Evolutionary conservation across 2,329 filamentous ascomycete species (phyloP).

Genomic region (Colletotrichum brevisporum): DNA sequence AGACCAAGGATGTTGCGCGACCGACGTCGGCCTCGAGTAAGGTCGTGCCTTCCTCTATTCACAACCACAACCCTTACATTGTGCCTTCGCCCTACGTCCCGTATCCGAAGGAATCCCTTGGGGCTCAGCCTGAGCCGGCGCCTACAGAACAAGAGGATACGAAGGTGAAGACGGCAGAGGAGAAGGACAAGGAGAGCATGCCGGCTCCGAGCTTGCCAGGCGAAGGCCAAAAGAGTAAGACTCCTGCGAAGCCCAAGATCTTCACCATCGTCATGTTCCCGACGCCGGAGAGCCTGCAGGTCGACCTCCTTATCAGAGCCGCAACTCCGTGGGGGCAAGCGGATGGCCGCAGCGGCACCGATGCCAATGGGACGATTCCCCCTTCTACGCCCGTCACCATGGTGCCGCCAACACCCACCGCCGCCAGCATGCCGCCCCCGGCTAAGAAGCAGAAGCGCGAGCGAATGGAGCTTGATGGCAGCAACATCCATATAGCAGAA

Average conservation of each 20-base stretch:
- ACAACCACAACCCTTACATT: constrained; percentile 91
- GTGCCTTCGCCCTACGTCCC: constrained; percentile 90
- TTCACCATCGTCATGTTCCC: constrained; percentile 88
- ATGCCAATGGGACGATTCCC: constrained; percentile 64
- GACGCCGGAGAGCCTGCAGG: constrained; percentile 80
- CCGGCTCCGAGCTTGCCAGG: constrained; percentile 63
- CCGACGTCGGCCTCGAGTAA: constrained; percentile 71
- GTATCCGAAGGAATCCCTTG: constrained; percentile 72
- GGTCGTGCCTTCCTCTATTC: constrained; percentile 83
- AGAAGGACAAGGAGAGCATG: constrained; percentile 72
- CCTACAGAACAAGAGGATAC: constrained; percentile 48
- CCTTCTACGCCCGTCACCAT: constrained; percentile 77
- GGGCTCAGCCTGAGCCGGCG: constrained; percentile 27
- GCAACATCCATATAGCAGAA: constrained; percentile 82
- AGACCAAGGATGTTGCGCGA: constrained; percentile 71
- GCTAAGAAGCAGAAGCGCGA: constrained; percentile 78
- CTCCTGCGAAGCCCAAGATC: constrained; percentile 72
- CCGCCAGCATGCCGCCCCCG: constrained; percentile 70
- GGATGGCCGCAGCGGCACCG: constrained; percentile 51
- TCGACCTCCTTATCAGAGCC: constrained; percentile 83
- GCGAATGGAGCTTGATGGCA: constrained; percentile 82
- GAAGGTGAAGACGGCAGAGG: constrained; percentile 57
- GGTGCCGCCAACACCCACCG: constrained; percentile 73
- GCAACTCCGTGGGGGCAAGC: constrained; percentile 72
- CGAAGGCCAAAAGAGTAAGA: constrained; percentile 61